These are phyloP conservation scores for Podaxis sp. DNA, from an alignment of 768 basidiomycete species.

Conservation along the genomic window DNA sequence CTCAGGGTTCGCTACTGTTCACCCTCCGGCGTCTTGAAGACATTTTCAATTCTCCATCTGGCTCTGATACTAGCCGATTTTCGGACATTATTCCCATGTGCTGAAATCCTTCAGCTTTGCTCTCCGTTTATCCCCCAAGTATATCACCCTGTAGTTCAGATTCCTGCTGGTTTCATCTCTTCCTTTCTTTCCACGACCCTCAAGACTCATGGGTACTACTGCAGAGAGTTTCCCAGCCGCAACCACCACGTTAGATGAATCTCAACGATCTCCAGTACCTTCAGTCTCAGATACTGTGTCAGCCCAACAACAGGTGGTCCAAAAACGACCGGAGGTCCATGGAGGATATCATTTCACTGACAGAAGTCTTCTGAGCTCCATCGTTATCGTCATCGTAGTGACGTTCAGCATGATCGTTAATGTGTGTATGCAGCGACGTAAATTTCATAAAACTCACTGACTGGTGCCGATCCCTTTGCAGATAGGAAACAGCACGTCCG, in stretches of 20 bases:
- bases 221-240: too few species aligned
- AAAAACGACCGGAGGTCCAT: not conserved
- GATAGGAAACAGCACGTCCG: conserved; percentile 45
- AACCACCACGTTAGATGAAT: not conserved
- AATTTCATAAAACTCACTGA: not conserved
- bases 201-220: too few species aligned
- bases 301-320: too few species aligned
- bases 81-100: not conserved
- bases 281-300: not conserved
- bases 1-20: not conserved
- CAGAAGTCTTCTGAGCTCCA: conserved; percentile 4
- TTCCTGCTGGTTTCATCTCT: not conserved
- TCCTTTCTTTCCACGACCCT: not conserved
- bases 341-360: conserved; percentile 1
- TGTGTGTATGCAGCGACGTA: conserved; percentile 20
- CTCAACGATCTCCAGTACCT: not conserved
- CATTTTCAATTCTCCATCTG: not conserved
- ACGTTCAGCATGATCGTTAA: conserved; percentile 41
- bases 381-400: conserved; percentile 31
- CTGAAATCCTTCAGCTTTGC: not conserved
- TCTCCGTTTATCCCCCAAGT: not conserved
- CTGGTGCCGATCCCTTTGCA: conserved; percentile 17
- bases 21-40: not conserved
- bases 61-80: not conserved
- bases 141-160: not conserved